Conservation (phyloP, 1,284 basidiomycete species). For the Wolfiporia cocos region DNA sequence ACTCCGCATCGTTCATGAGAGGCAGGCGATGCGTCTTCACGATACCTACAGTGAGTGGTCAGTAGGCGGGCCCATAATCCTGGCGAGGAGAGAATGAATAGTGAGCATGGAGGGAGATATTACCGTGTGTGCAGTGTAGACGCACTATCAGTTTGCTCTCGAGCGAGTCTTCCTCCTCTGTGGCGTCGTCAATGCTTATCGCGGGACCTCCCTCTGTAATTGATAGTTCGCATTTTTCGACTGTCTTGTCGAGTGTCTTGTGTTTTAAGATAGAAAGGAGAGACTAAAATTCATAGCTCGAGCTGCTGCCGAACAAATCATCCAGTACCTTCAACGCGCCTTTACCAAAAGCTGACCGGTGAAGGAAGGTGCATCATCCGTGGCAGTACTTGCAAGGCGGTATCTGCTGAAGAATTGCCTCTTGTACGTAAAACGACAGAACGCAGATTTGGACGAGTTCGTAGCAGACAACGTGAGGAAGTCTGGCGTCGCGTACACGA, state of each 20-base stretch:
- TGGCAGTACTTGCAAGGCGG: slow-evolving; percentile 28
- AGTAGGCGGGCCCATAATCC: slow-evolving; percentile 5
- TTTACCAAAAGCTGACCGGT: slow-evolving; percentile 62
- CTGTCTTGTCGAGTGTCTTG: slow-evolving; percentile 64
- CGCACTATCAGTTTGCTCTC: slow-evolving; percentile 68
- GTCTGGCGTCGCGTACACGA: slow-evolving; percentile 56
- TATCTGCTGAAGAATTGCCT: slow-evolving; percentile 68
- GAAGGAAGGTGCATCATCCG: slow-evolving; percentile 18
- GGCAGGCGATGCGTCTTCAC: slow-evolving; percentile 73
- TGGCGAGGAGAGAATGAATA: not conserved
- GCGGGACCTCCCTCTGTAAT: slow-evolving; percentile 57
- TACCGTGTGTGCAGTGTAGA: slow-evolving; percentile 77
- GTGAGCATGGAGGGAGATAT: slow-evolving; percentile 12
- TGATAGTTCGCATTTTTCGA: slow-evolving; percentile 68
- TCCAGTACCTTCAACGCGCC: slow-evolving; percentile 30
- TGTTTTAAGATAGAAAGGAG: slow-evolving; percentile 69
- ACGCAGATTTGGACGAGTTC: slow-evolving; percentile 74
- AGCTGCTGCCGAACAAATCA: not conserved
- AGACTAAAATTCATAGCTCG: slow-evolving; percentile 35
- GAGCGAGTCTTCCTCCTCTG: slow-evolving; percentile 54
- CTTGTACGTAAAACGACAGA: slow-evolving; percentile 69
- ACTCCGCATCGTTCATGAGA: slow-evolving; percentile 47
- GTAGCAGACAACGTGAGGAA: slow-evolving; percentile 61
- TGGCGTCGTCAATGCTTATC: too few relatives aligned
- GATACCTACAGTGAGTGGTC: slow-evolving; percentile 43